These are phyloP conservation scores for Pinus tabuliformis DNA, from an alignment of 75 land plant genomes.

Conservation along the genomic window DNA sequence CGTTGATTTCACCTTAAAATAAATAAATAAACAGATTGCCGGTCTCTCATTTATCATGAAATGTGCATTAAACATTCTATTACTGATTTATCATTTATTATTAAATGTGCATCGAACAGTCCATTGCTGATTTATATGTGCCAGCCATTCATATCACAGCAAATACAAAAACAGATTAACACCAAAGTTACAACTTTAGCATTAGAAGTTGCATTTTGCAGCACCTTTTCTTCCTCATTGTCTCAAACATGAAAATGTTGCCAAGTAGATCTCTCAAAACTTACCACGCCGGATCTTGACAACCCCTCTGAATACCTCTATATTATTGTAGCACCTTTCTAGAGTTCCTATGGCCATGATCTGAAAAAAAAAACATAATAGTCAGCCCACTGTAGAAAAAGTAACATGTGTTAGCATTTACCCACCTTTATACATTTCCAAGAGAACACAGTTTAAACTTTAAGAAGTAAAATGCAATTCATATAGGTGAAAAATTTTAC, in stretches of 20 bases:
- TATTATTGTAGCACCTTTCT: constrained; percentile 89
- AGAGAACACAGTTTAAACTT: neutral
- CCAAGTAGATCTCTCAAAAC: constrained; percentile 9
- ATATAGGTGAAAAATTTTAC: neutral
- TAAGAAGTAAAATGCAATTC: neutral
- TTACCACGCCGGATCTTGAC: constrained; percentile 97
- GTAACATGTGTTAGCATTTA: too few relatives aligned
- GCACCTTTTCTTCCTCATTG: neutral
- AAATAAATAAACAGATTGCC: neutral
- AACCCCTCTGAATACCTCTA: constrained; percentile 92
- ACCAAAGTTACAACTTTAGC: neutral
- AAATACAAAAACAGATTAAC: neutral
- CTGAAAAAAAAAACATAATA: constrained; percentile 28
- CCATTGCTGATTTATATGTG: neutral
- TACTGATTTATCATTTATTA: too few relatives aligned
- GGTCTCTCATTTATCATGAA: too few relatives aligned
- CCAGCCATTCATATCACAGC: neutral
- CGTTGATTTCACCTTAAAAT: neutral
- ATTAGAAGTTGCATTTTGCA: constrained; percentile 5
- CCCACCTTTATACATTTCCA: neutral
- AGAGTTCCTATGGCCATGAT: constrained; percentile 93
- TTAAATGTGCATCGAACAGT: too few relatives aligned
- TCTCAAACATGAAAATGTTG: neutral
- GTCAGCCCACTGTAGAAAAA: too few relatives aligned
- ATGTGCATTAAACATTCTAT: too few relatives aligned